A percentile compares a stretch with the other conserved stretches of the same genome.
Conservation (phyloP, 1,284 basidiomycete genomes). For the Pseudozyma tsukubaensis region DNA sequence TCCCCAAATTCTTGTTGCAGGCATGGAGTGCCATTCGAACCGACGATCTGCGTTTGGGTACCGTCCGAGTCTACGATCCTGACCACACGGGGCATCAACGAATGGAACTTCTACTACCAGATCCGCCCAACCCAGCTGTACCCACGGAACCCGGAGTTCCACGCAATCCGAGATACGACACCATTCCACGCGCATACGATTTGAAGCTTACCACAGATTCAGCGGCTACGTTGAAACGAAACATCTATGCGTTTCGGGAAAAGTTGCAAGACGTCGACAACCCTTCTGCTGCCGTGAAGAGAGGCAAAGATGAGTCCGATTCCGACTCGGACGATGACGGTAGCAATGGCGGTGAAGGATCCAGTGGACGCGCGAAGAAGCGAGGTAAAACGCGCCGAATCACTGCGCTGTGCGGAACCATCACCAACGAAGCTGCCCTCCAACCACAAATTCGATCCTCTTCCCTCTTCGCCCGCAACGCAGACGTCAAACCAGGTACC, state of each 20-base stretch:
- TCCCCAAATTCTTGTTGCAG: conserved; percentile 72
- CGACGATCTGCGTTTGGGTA: conserved; percentile 71
- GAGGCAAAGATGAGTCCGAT: conserved; percentile 26
- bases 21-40: conserved; percentile 71
- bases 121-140: conserved; percentile 49
- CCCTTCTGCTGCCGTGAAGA: neutral
- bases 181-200: conserved; percentile 60
- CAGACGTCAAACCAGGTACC: conserved; percentile 31
- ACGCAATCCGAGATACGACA: conserved; percentile 33
- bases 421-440: conserved; percentile 64
- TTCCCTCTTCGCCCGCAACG: neutral
- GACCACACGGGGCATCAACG: conserved; percentile 61
- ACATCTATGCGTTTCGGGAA: conserved; percentile 65
- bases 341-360: too few species aligned
- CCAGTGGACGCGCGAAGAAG: conserved; percentile 20
- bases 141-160: conserved; percentile 41
- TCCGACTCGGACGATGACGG: conserved; percentile 26
- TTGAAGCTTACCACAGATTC: conserved; percentile 59
- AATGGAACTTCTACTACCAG: conserved; percentile 65
- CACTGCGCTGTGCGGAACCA: conserved; percentile 57
- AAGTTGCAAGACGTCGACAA: conserved; percentile 36
- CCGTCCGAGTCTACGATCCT: conserved; percentile 71
- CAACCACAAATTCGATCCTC: conserved; percentile 55
- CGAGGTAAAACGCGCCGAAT: conserved; percentile 27
- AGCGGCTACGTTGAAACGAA: conserved; percentile 44